Evolutionary conservation across 2,329 filamentous ascomycete genomes (phyloP), one percentile per base, ranked within the genome.

Genomic region (Madurella mycetomatis): DNA sequence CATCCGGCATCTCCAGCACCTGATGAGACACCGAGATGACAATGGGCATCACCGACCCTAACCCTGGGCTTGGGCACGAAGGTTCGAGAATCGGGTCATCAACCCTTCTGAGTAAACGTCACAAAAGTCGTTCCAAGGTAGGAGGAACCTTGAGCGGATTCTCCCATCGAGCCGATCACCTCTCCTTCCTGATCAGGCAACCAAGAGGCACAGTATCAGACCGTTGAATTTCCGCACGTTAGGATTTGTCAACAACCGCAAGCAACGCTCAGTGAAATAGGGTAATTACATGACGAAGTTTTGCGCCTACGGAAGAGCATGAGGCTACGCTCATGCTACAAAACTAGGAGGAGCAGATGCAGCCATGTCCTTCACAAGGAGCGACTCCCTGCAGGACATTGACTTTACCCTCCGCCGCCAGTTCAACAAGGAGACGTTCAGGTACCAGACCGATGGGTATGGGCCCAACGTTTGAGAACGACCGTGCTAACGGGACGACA

Each of bases 401-500:
- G 86, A 88, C 59, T 90, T 90, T 66, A 89, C 87, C 5, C 73
- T 92, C 32, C 81, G 84, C 46, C 79, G 82, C 18, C 86, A 89
- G 49, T 92, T 92, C 71, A 81, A 83, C 57, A 92, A 91, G 67
- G 71, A 77, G 12, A 73, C 78, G n/a, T 92, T 92, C 66, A 82
- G 88, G 85, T 89, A 67, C 37, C 51, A 67, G 5, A 40, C 2
- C 8, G 7, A 5, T n/a, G 16, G 19, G 25, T 34, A 42, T n/a
- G 30, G 9, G 13, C 13, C 34, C 34, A 42, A 42, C 5, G 11
- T 18, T 7, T 12, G 4, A 19, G 9, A 42, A 19, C 25, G 30
- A 18, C 39, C 13, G 40, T 46, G 11, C 48, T 57, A 16, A 56
- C 34, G 11, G 19, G 40, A 40, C 9, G 31, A 19, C 43, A 91